Base-by-base conservation (phyloP, 129 eudicot genomes). In the Artemisia tridentata region DNA sequence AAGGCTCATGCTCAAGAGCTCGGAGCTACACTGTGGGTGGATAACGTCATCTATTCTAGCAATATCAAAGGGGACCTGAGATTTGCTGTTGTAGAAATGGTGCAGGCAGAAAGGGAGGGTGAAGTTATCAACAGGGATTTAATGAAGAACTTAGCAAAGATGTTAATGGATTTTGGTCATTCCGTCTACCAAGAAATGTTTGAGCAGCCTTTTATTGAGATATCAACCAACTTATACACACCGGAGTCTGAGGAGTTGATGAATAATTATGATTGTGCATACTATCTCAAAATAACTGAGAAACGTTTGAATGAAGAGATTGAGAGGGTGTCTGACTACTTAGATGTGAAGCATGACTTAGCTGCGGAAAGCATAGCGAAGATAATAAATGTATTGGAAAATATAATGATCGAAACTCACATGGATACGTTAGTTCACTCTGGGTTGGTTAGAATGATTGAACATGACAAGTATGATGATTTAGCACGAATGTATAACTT, bases 1-100 rank as follows among this genome's bases (percentile, higher is more conserved):
- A 85, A 85, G 80, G 71, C 84, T 45, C 84, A 86, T 0, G 90
- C 82, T 66, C 76, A 81, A 12, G 90, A 85, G 65, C 84, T 85
- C 1, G 86, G 86, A 20, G 75, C 78, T 75, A 79, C 76, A 67
- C 46, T 85, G 48, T 85, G 90, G 90, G 74, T 81, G 69, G 90
- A 85, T 64, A 68, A 72, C 61, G 69, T 85, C 12, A 79, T 85
- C 49, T 84, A 72, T 71, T 79, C 82, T 23, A 50, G 50, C 71
- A 76, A 72, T 13, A 85, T 82, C 64, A 82, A 69, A 58, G 60
- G 20, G 49, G 69, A 83, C 75, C 86, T 85, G 59, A 63, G 58
- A 41, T 70, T 62, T 63, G 77, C 84, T 8, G 84, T 85, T 17
- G 70, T 81, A 18, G 84, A 85, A 55, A 74, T 79, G 21, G 83